Conservation (phyloP, 106 monocot species). For the Amphibolis antarctica region DNA sequence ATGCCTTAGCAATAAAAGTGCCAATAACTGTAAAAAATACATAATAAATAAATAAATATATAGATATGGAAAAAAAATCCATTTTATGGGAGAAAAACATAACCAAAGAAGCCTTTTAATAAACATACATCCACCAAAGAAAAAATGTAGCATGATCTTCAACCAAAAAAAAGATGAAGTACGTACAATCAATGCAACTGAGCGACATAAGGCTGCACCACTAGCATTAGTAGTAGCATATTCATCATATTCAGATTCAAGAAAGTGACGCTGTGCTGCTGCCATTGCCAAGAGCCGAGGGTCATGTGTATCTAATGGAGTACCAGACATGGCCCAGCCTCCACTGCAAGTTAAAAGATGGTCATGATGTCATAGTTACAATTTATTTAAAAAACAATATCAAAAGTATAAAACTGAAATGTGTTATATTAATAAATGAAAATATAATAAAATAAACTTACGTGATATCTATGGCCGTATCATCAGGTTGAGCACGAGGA, state of each 20-base stretch:
- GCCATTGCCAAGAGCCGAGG: slow-evolving; percentile 50
- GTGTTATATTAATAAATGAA: not conserved
- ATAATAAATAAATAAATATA: not conserved
- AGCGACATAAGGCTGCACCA: slow-evolving; percentile 57
- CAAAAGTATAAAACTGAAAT: not conserved
- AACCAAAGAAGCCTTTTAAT: not conserved
- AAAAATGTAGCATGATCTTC: not conserved
- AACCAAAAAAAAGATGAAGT: not conserved
- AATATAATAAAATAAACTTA: slow-evolving; percentile 4
- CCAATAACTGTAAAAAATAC: slow-evolving; percentile 45
- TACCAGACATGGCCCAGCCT: slow-evolving; percentile 50
- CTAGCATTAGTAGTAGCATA: slow-evolving; percentile 50
- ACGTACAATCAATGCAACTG: slow-evolving; percentile 69
- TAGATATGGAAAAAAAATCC: not conserved
- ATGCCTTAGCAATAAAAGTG: slow-evolving; percentile 60
- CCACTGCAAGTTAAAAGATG: slow-evolving; percentile 25
- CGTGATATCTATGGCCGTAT: slow-evolving; percentile 61
- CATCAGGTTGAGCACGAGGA: slow-evolving; percentile 42
- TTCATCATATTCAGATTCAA: slow-evolving; percentile 78
- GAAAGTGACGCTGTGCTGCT: slow-evolving; percentile 44
- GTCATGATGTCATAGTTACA: not conserved
- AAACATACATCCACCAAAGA: not conserved
- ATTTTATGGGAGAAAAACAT: not conserved
- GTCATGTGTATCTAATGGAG: slow-evolving; percentile 40
- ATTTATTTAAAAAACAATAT: not conserved